phyloP scores from a whole-genome alignment of 2,329 filamentous ascomycete genomes.

The Beauveria sp. region DNA sequence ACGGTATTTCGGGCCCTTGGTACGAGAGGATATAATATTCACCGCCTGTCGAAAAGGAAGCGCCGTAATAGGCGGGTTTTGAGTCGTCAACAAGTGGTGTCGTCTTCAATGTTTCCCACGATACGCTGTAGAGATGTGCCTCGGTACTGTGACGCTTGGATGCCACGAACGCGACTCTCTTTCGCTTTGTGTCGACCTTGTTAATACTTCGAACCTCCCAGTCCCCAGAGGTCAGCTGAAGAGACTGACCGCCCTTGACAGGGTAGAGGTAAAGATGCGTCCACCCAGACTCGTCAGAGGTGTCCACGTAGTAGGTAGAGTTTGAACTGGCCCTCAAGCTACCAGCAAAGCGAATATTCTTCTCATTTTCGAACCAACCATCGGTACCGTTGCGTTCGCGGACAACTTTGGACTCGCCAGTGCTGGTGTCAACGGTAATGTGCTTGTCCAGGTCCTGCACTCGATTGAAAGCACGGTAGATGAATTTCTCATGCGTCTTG shows the following conservation, averaged over 20 bases:
- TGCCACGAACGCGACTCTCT: conserved; percentile 57
- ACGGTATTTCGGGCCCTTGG: conserved; percentile 58
- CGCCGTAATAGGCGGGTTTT: conserved; percentile 51
- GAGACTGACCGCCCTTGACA: conserved; percentile 44
- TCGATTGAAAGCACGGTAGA: conserved; percentile 61
- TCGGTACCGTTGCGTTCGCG: conserved; percentile 52
- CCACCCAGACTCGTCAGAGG: conserved; percentile 61
- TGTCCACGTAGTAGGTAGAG: conserved; percentile 53
- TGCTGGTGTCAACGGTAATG: conserved; percentile 48
- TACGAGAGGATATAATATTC: conserved; percentile 62
- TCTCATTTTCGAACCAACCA: conserved; percentile 56
- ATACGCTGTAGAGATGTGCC: conserved; percentile 60
- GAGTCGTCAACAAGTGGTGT: conserved; percentile 55
- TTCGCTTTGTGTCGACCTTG: conserved; percentile 48
- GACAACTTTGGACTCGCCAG: conserved; percentile 15
- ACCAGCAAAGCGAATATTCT: conserved; percentile 49
- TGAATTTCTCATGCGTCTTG: conserved; percentile 48
- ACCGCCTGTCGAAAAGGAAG: conserved; percentile 55
- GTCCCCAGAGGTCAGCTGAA: conserved; percentile 54
- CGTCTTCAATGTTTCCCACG: conserved; percentile 44
- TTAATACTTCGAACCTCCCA: conserved; percentile 58
- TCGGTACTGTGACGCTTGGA: conserved; percentile 60
- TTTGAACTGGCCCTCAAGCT: conserved; percentile 28
- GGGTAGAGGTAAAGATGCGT: conserved; percentile 62
- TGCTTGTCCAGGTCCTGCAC: conserved; percentile 59